A percentile compares a stretch with the other conserved stretches of the same genome.
These are phyloP conservation scores for Gossypium turneri DNA, from an alignment of 345 rosid genomes.

Conservation along the genomic window DNA sequence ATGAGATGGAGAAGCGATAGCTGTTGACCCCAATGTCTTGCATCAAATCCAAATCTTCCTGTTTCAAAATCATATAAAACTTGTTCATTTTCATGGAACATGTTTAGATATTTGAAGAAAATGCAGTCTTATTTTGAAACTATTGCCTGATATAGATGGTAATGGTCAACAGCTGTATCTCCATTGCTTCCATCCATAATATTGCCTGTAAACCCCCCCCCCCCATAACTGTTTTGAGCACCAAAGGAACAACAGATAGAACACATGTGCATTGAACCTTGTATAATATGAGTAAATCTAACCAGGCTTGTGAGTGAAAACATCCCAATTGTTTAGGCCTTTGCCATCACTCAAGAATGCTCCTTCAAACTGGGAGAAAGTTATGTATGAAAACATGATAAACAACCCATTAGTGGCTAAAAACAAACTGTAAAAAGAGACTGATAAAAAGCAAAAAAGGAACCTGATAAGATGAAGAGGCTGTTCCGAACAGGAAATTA, in stretches of 20 bases:
- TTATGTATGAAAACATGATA: not conserved
- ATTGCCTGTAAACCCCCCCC: conserved; percentile 28
- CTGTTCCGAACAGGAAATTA: conserved; percentile 68
- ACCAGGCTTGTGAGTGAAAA: conserved; percentile 42
- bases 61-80: not conserved
- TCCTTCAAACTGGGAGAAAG: conserved; percentile 40
- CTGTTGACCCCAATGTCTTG: conserved; percentile 24
- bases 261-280: not conserved
- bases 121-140: not conserved
- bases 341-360: conserved; percentile 47
- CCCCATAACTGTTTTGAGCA: not conserved
- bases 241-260: not conserved
- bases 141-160: conserved; percentile 21
- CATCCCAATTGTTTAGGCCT: conserved; percentile 53
- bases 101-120: not conserved
- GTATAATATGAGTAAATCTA: not conserved
- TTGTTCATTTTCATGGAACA: not conserved
- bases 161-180: conserved; percentile 33
- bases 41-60: conserved; percentile 33
- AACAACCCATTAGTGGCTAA: not conserved
- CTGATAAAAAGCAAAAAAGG: not conserved
- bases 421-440: not conserved
- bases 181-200: conserved; percentile 59
- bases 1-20: conserved; percentile 76
- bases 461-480: conserved; percentile 82